Evolutionary conservation across 441 rosid species (phyloP), one percentile per base, ranked within the genome.

Genomic region (Biscutella laevigata): DNA sequence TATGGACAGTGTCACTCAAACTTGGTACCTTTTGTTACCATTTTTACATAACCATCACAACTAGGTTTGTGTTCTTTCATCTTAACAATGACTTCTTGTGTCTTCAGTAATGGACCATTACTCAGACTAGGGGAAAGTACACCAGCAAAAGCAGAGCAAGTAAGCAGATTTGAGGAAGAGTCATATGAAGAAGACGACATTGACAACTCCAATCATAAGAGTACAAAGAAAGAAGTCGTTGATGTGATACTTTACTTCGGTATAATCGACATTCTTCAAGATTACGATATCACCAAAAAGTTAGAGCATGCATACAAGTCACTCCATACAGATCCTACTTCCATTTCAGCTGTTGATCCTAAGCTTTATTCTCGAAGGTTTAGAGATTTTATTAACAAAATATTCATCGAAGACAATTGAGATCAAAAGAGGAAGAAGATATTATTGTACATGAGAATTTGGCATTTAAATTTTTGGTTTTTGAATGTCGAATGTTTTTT

Each of bases 1-100:
- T 61, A 75, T 74, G 82, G 82, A 80, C 45, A 77, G 77, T 73
- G 73, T 77, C 36, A 69, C 73, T 59, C 78, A 77, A 72, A 78
- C 75, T 71, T 39, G 70, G 86, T 80, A 69, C 24, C 56, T 48
- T 36, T 29, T 53, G 25, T 37, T 12, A 43, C 28, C 40, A 55
- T 24, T 41, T 53, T 35, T 27, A 44, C 25, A 11, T 2, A n/a
- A 28, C 14, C 14, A 26, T 44, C 32, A 30, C 9, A 42, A 14
- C 11, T 32, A 14, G 10, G 14, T 15, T 46, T 46, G 10, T 24
- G 16, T 16, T 28, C 9, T n/a, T n/a, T n/a, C n/a, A n/a, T n/a
- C n/a, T n/a, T n/a, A n/a, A n/a, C n/a, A n/a, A n/a, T n/a, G n/a
- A n/a, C n/a, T n/a, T n/a, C n/a, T n/a, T n/a, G n/a, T n/a, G n/a